Evolutionary conservation across 331 rosid genomes (phyloP).

Genomic region (Rhamnella rubrinervis): DNA sequence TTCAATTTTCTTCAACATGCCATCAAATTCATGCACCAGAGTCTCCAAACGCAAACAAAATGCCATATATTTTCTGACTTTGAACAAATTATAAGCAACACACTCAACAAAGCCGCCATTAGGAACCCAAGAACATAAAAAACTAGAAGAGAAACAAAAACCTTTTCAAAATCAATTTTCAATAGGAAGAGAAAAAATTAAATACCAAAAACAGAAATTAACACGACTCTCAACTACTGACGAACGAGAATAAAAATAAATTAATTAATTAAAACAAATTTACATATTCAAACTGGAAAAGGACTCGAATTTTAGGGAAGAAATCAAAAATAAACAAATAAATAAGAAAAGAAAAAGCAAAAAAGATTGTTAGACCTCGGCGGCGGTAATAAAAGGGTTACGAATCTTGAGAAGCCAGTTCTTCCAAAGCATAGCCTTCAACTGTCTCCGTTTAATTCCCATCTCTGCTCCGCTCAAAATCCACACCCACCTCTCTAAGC

Average conservation of each 20-base stretch:
- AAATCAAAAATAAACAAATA: background rate
- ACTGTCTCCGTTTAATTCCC: slow-evolving; percentile 73
- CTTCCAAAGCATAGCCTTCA: slow-evolving; percentile 89
- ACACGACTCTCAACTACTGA: background rate
- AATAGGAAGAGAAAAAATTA: background rate
- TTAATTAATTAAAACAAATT: background rate
- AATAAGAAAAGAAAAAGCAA: slow-evolving; percentile 3
- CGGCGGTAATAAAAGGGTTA: slow-evolving; percentile 73
- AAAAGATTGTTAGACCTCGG: slow-evolving; percentile 49
- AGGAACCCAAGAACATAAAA: background rate
- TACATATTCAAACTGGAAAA: background rate
- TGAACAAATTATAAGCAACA: background rate
- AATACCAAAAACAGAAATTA: background rate
- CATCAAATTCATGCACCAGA: slow-evolving; percentile 2
- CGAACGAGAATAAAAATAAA: slow-evolving; percentile 11
- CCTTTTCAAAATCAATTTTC: too few species aligned
- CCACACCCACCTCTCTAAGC: slow-evolving; percentile 2
- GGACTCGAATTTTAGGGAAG: background rate
- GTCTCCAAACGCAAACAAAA: slow-evolving; percentile 5
- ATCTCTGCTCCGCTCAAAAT: slow-evolving; percentile 32
- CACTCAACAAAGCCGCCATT: background rate
- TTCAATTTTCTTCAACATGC: slow-evolving; percentile 19
- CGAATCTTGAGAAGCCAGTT: slow-evolving; percentile 97
- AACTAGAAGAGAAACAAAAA: background rate
- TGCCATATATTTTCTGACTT: background rate